Conservation (phyloP, 116 monocot species). For the Papilionanthe hybrid region DNA sequence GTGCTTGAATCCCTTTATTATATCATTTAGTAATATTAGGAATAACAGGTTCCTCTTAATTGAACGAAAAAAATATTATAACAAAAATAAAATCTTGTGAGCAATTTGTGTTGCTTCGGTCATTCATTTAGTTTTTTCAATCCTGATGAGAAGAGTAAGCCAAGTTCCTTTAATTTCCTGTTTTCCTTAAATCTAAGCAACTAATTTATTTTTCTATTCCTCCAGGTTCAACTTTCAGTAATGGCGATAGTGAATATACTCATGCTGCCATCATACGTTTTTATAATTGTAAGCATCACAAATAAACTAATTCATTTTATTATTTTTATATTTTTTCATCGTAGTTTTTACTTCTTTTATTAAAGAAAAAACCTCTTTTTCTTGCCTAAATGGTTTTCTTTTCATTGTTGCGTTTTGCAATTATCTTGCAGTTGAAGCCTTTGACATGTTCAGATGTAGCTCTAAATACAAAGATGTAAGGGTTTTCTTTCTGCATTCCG, state of each 20-base stretch:
- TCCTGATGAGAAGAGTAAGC: neutral
- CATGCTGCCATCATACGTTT: constrained; percentile 83
- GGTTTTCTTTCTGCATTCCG: neutral
- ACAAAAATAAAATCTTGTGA: neutral
- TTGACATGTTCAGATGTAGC: constrained; percentile 59
- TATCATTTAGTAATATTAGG: too few species aligned
- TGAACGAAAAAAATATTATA: too few species aligned
- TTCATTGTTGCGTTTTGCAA: neutral
- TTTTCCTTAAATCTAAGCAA: too few species aligned
- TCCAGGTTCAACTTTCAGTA: constrained; percentile 56
- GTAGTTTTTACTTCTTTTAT: too few species aligned
- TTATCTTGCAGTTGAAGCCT: constrained; percentile 51
- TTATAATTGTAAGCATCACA: constrained; percentile 55
- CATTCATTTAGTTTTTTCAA: neutral
- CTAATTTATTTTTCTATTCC: constrained; percentile 10
- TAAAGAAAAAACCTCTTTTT: neutral
- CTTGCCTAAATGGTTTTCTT: constrained; percentile 1
- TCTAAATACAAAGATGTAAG: constrained; percentile 71
- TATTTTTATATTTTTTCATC: neutral
- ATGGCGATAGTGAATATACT: constrained; percentile 43
- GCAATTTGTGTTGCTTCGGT: neutral
- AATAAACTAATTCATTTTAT: neutral
- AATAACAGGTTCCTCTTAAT: too few species aligned
- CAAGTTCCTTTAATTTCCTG: neutral
- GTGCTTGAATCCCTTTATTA: too few species aligned